phyloP scores from a whole-genome alignment of 1,284 basidiomycete genomes.

The Rhodotorula sp. region DNA sequence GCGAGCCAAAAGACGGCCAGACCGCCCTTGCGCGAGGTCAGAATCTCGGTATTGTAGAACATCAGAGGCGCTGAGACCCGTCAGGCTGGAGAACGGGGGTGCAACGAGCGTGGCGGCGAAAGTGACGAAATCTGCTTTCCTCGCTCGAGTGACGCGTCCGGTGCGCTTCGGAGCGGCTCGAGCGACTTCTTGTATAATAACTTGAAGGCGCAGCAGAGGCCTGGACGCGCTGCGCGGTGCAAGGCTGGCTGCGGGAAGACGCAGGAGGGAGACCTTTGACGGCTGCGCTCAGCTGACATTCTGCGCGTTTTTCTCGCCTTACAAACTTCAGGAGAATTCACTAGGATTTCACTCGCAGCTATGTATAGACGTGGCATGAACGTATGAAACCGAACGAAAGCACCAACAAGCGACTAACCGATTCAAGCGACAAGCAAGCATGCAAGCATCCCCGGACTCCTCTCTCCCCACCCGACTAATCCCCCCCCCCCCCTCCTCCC shows the following conservation, averaged over 20 bases:
- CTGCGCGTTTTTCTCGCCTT: neutral
- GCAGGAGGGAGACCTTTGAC: neutral
- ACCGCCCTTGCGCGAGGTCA: slow-evolving; percentile 34
- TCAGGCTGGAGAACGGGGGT: neutral
- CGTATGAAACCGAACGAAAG: too few species aligned
- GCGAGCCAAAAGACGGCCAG: slow-evolving; percentile 44
- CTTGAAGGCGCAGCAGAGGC: too few species aligned
- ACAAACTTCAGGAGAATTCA: neutral
- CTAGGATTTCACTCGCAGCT: too few species aligned
- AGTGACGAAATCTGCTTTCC: neutral
- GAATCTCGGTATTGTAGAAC: slow-evolving; percentile 34
- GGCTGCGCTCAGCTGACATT: neutral
- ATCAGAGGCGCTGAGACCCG: neutral
- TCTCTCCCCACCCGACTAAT: neutral
- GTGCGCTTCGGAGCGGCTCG: too few species aligned
- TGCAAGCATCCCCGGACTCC: neutral
- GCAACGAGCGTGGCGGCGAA: neutral
- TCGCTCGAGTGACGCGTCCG: too few species aligned
- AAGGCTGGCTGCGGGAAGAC: too few species aligned
- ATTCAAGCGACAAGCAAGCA: neutral
- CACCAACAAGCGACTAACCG: too few species aligned
- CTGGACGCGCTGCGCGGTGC: too few species aligned
- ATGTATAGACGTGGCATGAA: too few species aligned
- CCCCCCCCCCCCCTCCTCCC: neutral
- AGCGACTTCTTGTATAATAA: too few species aligned